Conservation (phyloP, 1,284 basidiomycete genomes). For the Veloboletus limbatus region DNA sequence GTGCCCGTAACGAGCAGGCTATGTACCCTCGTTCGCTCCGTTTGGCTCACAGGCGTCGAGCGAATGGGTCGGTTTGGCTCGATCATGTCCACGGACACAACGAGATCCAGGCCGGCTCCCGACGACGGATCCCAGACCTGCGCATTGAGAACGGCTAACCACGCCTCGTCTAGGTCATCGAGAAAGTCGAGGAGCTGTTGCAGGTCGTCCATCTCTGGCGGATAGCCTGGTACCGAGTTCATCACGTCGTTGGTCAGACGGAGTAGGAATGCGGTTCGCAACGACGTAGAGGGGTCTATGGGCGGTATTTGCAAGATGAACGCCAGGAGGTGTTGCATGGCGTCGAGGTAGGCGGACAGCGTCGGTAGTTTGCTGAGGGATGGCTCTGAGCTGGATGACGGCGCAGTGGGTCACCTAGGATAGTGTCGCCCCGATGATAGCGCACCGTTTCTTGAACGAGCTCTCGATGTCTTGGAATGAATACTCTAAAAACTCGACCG, state of each 20-base stretch:
- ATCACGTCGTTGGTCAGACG: constrained; percentile 68
- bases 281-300: constrained; percentile 58
- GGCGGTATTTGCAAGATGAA: constrained; percentile 71
- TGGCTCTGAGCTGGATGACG: constrained; percentile 46
- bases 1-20: constrained; percentile 62
- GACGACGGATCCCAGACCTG: constrained; percentile 60
- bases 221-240: constrained; percentile 56
- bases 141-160: constrained; percentile 58
- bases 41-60: constrained; percentile 54
- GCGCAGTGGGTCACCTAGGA: too few species aligned
- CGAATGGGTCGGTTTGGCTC: constrained; percentile 24
- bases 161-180: constrained; percentile 67
- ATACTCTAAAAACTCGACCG: constrained; percentile 62
- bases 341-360: constrained; percentile 53
- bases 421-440: constrained; percentile 6
- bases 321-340: constrained; percentile 52
- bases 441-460: constrained; percentile 70
- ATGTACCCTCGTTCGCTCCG: constrained; percentile 62
- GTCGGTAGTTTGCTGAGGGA: constrained; percentile 47
- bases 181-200: constrained; percentile 58
- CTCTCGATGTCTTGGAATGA: constrained; percentile 60
- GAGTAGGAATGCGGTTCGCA: constrained; percentile 63
- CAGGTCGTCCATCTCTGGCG: constrained; percentile 41
- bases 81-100: constrained; percentile 36
- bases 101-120: constrained; percentile 47